Percentiles rank a stretch among this genome's conserved stretches.
These are phyloP conservation scores for Chytridiales sp. DNA, from an alignment of 371 early-diverging fungal species.

Conservation along the genomic window DNA sequence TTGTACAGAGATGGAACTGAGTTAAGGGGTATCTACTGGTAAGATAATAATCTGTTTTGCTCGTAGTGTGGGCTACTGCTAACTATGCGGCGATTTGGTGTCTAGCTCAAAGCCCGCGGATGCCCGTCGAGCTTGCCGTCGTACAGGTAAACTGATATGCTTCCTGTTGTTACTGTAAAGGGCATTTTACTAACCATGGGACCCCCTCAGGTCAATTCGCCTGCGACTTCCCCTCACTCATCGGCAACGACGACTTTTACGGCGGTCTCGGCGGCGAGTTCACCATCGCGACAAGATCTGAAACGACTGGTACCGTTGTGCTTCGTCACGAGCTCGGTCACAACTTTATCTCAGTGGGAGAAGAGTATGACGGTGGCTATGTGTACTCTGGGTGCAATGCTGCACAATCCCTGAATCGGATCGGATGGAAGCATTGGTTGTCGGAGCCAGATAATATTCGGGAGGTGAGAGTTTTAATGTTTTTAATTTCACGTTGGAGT, in stretches of 20 bases:
- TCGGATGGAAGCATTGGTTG: slow-evolving; percentile 59
- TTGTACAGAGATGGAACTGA: slow-evolving; percentile 63
- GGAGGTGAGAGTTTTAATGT: slow-evolving; percentile 39
- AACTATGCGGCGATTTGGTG: background rate
- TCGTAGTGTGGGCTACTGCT: background rate
- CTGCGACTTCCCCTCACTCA: slow-evolving; percentile 61
- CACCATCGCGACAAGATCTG: slow-evolving; percentile 56
- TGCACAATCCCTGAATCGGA: slow-evolving; percentile 36
- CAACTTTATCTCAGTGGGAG: slow-evolving; percentile 32
- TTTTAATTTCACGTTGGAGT: background rate
- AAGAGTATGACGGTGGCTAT: slow-evolving; percentile 56
- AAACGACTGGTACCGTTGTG: slow-evolving; percentile 57
- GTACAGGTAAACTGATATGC: slow-evolving; percentile 43
- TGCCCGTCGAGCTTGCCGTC: slow-evolving; percentile 56
- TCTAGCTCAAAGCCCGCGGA: slow-evolving; percentile 40
- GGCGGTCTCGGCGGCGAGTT: slow-evolving; percentile 68
- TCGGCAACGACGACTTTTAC: slow-evolving; percentile 60
- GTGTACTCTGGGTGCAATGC: slow-evolving; percentile 60
- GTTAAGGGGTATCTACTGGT: slow-evolving; percentile 57
- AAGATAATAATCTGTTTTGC: background rate
- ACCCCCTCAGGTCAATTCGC: too few relatives aligned
- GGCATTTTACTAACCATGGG: too few relatives aligned
- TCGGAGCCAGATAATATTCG: slow-evolving; percentile 35
- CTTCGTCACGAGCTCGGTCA: slow-evolving; percentile 64
- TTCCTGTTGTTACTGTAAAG: slow-evolving; percentile 1